Percentiles rank a stretch among this genome's conserved stretches.
Conservation (phyloP, 306 rosid genomes). For the Castanea mollissima region DNA sequence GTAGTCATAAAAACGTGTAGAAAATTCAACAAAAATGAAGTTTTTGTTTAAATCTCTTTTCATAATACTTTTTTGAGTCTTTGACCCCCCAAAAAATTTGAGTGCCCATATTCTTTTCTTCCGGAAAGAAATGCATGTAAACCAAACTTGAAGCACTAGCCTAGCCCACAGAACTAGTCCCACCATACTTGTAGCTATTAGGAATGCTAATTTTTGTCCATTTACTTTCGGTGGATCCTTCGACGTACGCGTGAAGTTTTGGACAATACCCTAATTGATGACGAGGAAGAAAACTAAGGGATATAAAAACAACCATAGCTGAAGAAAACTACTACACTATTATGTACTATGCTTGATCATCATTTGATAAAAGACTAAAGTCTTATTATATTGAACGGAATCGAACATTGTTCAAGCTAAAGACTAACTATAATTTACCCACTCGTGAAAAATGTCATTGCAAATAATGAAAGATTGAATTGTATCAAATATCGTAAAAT, state of each 20-base stretch:
- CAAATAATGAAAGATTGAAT: too few species aligned
- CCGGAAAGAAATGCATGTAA: neutral
- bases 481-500: too few species aligned
- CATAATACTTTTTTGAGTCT: slow-evolving; percentile 13
- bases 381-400: too few species aligned
- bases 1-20: slow-evolving; percentile 39
- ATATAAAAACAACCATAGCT: neutral
- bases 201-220: neutral
- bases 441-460: too few species aligned
- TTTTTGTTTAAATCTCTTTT: neutral
- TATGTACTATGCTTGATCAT: neutral
- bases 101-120: slow-evolving; percentile 20
- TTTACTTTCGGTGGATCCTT: slow-evolving; percentile 44
- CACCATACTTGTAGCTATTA: slow-evolving; percentile 15
- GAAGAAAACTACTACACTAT: neutral
- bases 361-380: too few species aligned
- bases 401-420: too few species aligned
- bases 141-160: neutral
- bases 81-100: neutral
- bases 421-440: too few species aligned
- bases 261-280: slow-evolving; percentile 22
- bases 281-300: slow-evolving; percentile 4
- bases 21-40: neutral
- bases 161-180: slow-evolving; percentile 8
- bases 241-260: slow-evolving; percentile 31